phyloP scores from a whole-genome alignment of 169 alveolate species.

The Plasmodium gonderi region DNA sequence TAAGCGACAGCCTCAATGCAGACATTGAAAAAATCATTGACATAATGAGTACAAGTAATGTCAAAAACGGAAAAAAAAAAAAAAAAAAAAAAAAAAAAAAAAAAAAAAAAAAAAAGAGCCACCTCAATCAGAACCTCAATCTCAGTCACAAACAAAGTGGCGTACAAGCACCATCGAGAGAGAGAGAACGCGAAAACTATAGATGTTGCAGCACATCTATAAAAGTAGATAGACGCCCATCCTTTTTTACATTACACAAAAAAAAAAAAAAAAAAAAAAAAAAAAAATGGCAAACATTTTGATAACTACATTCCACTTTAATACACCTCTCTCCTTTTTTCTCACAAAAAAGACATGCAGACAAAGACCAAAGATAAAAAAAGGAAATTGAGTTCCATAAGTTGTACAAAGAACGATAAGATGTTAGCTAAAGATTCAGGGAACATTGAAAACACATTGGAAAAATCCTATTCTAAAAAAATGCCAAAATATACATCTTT shows the following conservation, averaged over 20 bases:
- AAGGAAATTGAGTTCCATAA: conserved; percentile 19
- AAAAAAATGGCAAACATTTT: too few relatives aligned
- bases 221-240: too few relatives aligned
- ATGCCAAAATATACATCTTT: background rate
- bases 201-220: too few relatives aligned
- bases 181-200: too few relatives aligned
- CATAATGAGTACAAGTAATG: conserved; percentile 63
- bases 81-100: background rate
- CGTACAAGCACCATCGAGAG: too few relatives aligned
- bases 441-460: background rate
- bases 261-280: too few relatives aligned
- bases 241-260: too few relatives aligned
- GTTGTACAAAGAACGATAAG: background rate
- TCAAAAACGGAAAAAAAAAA: background rate
- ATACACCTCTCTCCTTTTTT: background rate
- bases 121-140: background rate
- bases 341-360: background rate
- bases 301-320: background rate
- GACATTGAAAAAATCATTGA: conserved; percentile 55
- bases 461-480: background rate
- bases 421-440: background rate
- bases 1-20: conserved; percentile 26
- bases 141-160: too few relatives aligned
- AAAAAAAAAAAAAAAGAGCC: background rate
- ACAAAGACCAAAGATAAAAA: conserved; percentile 24